Base-by-base conservation (phyloP, 495 filamentous ascomycete genomes). In the Aspergillus saccharolyticus region DNA sequence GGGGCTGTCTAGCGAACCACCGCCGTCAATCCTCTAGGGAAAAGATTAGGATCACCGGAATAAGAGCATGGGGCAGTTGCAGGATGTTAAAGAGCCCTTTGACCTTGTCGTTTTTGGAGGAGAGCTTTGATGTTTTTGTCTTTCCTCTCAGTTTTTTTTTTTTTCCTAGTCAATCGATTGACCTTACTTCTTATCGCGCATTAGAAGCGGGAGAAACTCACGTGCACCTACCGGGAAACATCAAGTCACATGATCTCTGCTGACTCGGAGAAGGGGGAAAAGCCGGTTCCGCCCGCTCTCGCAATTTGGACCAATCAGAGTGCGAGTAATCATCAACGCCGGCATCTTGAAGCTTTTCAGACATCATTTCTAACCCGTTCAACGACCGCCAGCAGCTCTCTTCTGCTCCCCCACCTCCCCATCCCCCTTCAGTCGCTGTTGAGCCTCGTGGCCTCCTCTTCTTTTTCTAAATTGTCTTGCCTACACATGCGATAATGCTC, bases 401-500 rank as follows among this genome's bases (percentile, higher is more conserved):
- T 53, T 63, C 69, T 68, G 64, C 70, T 56, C 65, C 61, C 61
- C 61, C 63, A 58, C 64, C 62, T 55, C 58, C 66, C 58, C 64
- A 66, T n/a, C 64, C 68, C 58, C 58, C 52, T 56, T 59, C 72
- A 77, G 76, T 81, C 80, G 74, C 69, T 73, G 63, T 65, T 56
- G 64, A 70, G 64, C 69, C 65, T 62, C 59, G 64, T 63, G 67
- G 70, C 74, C 73, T 71, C 55, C 49, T 57, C 46, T 54, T 21
- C 56, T 63, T 60, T 68, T 65, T 60, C 62, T 63, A 64, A 69
- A 63, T 61, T 58, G 55, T 62, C 22, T 55, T 39, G 72, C 65
- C 74, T 74, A 69, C 75, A 74, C 74, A 78, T 76, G 74, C 79
- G 63, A 86, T 78, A 72, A 96, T 96, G 91, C 80, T 95, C 78